phyloP scores from a whole-genome alignment of 1,139 yeast species.

The Spencermartinsiella ligniputridi region DNA sequence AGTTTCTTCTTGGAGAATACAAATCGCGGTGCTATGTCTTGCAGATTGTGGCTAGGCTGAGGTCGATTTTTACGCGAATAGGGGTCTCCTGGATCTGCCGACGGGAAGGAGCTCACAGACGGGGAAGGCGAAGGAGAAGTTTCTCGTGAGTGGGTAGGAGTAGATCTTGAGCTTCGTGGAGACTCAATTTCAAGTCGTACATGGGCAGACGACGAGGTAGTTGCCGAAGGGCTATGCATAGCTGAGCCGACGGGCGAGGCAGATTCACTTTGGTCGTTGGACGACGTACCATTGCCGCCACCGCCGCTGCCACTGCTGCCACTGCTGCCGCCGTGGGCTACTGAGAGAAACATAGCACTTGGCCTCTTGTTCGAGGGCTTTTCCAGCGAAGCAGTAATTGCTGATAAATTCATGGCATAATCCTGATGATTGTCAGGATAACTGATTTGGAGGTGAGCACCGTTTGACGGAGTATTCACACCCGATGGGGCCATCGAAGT shows the following conservation, averaged over 20 bases:
- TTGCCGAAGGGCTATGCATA: slow-evolving; percentile 1
- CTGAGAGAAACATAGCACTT: slow-evolving; percentile 13
- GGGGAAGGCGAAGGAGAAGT: slow-evolving; percentile 14
- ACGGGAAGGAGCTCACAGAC: slow-evolving; percentile 21
- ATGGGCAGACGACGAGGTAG: neutral
- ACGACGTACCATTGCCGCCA: slow-evolving; percentile 1
- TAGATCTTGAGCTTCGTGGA: neutral
- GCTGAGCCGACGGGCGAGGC: neutral
- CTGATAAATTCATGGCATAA: neutral
- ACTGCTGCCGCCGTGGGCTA: slow-evolving; percentile 5
- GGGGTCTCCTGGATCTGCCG: slow-evolving; percentile 31
- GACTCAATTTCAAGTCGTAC: neutral
- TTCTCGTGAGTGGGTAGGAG: slow-evolving; percentile 1
- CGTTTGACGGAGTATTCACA: neutral
- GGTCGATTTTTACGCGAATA: slow-evolving; percentile 33
- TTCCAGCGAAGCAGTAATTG: neutral
- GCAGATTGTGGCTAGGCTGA: slow-evolving; percentile 27
- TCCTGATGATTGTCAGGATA: slow-evolving; percentile 4
- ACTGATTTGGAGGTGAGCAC: slow-evolving; percentile 4
- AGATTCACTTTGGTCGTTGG: neutral
- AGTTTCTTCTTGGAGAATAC: slow-evolving; percentile 28
- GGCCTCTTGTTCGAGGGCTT: slow-evolving; percentile 5
- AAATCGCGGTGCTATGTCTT: slow-evolving; percentile 35
- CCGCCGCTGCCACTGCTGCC: neutral
- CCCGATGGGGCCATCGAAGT: slow-evolving; percentile 1